phyloP scores from a whole-genome alignment of 306 rosid genomes.

The Acacia confusa region DNA sequence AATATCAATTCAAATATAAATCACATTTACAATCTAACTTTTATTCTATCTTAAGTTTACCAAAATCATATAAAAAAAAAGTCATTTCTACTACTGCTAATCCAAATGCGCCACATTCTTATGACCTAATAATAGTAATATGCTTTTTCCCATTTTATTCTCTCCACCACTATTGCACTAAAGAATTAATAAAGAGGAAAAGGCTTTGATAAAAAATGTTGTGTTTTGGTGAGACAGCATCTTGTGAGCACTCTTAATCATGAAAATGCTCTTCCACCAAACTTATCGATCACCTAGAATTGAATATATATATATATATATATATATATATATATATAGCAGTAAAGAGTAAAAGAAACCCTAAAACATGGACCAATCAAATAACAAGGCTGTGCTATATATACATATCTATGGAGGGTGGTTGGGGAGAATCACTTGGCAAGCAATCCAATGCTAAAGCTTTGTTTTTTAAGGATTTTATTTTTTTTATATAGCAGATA shows the following conservation, averaged over 20 bases:
- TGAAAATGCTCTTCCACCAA: constrained; percentile 34
- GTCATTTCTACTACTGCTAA: too few relatives aligned
- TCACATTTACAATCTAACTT: too few relatives aligned
- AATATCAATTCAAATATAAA: too few relatives aligned
- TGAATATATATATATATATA: background rate
- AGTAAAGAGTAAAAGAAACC: constrained; percentile 29
- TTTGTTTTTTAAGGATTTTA: background rate
- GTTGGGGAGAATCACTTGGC: constrained; percentile 27
- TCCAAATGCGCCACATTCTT: too few relatives aligned
- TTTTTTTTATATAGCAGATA: background rate
- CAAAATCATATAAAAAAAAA: too few relatives aligned
- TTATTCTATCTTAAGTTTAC: too few relatives aligned
- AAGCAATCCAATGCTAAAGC: constrained; percentile 2
- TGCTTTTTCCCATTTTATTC: background rate
- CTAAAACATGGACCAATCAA: constrained; percentile 28
- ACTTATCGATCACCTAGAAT: constrained; percentile 16
- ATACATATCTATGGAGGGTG: background rate
- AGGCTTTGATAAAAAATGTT: background rate
- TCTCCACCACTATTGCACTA: background rate
- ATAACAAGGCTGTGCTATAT: background rate
- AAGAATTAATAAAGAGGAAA: background rate
- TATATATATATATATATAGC: background rate
- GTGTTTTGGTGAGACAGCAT: constrained; percentile 1
- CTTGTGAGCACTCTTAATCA: background rate
- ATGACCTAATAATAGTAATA: background rate